Evolutionary conservation across 2,329 filamentous ascomycete species (phyloP), one percentile per base, ranked within the genome.

Genomic region (Hymenoscyphus repandus): DNA sequence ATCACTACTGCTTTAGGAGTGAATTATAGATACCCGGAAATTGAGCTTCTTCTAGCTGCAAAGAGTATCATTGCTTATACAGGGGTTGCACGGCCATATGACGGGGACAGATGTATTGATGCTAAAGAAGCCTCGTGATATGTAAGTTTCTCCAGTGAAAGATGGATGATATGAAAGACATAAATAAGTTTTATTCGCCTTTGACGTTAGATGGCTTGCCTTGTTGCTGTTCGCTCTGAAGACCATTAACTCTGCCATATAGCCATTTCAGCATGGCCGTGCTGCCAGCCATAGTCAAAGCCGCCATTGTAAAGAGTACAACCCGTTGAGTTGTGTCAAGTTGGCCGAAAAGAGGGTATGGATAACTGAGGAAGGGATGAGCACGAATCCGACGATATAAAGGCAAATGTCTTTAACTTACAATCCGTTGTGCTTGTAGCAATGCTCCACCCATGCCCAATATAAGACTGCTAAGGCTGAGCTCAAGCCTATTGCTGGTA

Each of bases 261-360:
- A 87, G 55, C 75, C 78, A 85, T 65, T 90, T 86, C 55, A 95
- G 70, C 9, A 75, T 69, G 18, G 80, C 71, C 0, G 88, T 91
- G 57, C 83, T 89, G 2, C 74, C 66, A 2, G 86, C 84, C 81
- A 95, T 91, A 13, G 88, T 68, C 1, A 77, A 63, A 1, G 88
- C 90, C 38, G 87, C 86, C 15, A 79, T 70, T 1, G 74, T 75
- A 59, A 95, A 95, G 9, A 95, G 72, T 0, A 79, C 69, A 7
- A 83, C 71, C 17, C 91, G 79, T 63, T 90, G 83, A 44, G 72
- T 65, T 0, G 82, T 86, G 45, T 74, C 76, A 38, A 95, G 71
- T 40, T 87, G 66, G 7, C 75, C 83, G 57, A 96, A 92, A 22
- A 96, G 77, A 1, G 91, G 90, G 67, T 96, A 96, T 0, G 90